These are phyloP conservation scores for Raffaelea arxii DNA, from an alignment of 2,329 filamentous ascomycete genomes.

Conservation along the genomic window DNA sequence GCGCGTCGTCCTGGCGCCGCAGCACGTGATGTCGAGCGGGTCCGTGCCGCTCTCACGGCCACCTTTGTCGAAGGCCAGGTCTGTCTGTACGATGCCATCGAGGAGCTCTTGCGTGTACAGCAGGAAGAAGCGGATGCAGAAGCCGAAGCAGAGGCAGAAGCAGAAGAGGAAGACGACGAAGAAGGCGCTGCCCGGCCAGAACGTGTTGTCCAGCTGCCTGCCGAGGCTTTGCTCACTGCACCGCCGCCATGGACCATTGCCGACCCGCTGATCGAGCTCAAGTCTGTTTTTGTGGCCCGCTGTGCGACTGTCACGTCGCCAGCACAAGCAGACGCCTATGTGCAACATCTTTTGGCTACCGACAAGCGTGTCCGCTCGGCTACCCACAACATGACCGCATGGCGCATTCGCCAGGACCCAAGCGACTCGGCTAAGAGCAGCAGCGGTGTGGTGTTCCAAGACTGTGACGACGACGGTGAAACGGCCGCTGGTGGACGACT, in stretches of 20 bases:
- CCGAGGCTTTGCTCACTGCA: conserved; percentile 9
- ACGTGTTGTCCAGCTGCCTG: not conserved
- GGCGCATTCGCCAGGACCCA: conserved; percentile 60
- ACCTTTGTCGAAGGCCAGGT: conserved; percentile 66
- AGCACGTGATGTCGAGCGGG: conserved; percentile 56
- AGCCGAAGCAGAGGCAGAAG: conserved; percentile 9
- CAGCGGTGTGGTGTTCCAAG: conserved; percentile 56
- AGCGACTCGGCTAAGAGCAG: conserved; percentile 36
- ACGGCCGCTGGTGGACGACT: conserved; percentile 79
- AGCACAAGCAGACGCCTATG: conserved; percentile 57
- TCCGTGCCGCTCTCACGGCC: conserved; percentile 55
- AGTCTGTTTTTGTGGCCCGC: conserved; percentile 79
- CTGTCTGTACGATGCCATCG: conserved; percentile 85
- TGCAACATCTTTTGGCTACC: conserved; percentile 67
- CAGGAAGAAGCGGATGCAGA: conserved; percentile 19
- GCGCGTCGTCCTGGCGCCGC: conserved; percentile 57
- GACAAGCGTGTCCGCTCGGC: conserved; percentile 81
- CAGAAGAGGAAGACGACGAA: conserved; percentile 1
- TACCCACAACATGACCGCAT: conserved; percentile 93
- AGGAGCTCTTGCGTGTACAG: conserved; percentile 49
- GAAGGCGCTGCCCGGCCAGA: not conserved
- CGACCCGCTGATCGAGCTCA: conserved; percentile 66
- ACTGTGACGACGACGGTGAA: conserved; percentile 95
- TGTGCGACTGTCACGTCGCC: conserved; percentile 61
- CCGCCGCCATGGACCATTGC: conserved; percentile 62